Percentiles rank a stretch among this genome's conserved stretches.
phyloP scores from a whole-genome alignment of 208 protist genomes.

The Acanthamoeba culbertsoni region DNA sequence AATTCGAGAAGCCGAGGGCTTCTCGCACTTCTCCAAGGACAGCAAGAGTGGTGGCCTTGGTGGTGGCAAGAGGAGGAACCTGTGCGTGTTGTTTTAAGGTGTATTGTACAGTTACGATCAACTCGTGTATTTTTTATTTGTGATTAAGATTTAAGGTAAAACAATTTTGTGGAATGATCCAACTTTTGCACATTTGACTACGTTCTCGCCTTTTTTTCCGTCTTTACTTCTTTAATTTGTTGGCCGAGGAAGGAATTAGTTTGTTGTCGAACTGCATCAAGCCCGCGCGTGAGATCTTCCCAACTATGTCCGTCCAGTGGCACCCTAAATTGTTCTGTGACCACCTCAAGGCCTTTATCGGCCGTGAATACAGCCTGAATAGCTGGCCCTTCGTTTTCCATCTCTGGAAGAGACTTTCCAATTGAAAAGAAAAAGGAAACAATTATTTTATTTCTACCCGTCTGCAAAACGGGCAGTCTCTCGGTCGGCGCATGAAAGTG shows the following conservation, averaged over 20 bases:
- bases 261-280: background rate
- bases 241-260: background rate
- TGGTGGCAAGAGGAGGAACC: background rate
- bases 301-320: too few species aligned
- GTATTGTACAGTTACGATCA: background rate
- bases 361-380: too few species aligned
- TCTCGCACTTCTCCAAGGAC: background rate
- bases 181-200: background rate
- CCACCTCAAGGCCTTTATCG: too few species aligned
- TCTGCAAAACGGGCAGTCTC: too few species aligned
- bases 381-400: too few species aligned
- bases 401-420: too few species aligned
- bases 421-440: too few species aligned
- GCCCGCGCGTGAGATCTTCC: background rate
- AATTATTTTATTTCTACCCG: too few species aligned
- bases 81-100: slow-evolving; percentile 1
- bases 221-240: background rate
- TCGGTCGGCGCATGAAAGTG: too few species aligned
- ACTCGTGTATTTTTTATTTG: background rate
- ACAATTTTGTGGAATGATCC: background rate
- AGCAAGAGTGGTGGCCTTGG: slow-evolving; percentile 9
- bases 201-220: background rate
- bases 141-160: background rate
- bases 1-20: slow-evolving; percentile 66
- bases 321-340: too few species aligned